Base-by-base conservation (phyloP, 371 early-diverging fungal species). In the Mucor piriformis region DNA sequence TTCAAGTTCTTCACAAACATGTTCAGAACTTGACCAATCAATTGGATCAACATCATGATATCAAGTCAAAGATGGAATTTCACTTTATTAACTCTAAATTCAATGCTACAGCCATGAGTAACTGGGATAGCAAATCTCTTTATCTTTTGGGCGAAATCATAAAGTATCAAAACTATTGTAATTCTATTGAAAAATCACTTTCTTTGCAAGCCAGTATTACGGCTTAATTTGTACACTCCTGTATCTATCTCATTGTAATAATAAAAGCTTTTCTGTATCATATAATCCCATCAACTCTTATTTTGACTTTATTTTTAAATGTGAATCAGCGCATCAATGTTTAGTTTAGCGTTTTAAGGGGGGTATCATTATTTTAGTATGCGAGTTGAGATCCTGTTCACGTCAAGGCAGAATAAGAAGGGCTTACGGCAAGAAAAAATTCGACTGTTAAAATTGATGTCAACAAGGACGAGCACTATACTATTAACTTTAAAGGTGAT, bases 61-160 rank as follows among this genome's bases (percentile, higher is more conserved):
- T 75, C n/a, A 79, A 79, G 54, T 63, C 55, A 11, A 69, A 66
- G 33, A 73, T 79, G 60, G 73, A 79, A 61, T 57, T 34, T 12
- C 49, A 62, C 8, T 89, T 86, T 63, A 70, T 74, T 29, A 71
- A 72, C 47, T 81, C 84, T n/a, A 74, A 72, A 61, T 66, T 66
- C 25, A 59, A 77, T 47, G 68, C 77, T 6, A 86, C 86, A 61
- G 94, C 92, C 4, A 83, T 89, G 71, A 67, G 78, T 18, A 95
- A 95, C 67, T 95, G 94, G 94, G 90, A 90, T 70, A 83, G 85
- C 44, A 93, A 91, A 68, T 85, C 90, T 23, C 85, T 89, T 59
- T 90, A 91, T 65, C 71, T 95, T 27, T 71, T 92, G 54, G 84
- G 88, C 61, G 94, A 95, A 77, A 86, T 90, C 64, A 89, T 93